A percentile compares a stretch with the other conserved stretches of the same genome.
phyloP scores from a whole-genome alignment of 768 basidiomycete genomes.

The Cyclocybe aegerita region DNA sequence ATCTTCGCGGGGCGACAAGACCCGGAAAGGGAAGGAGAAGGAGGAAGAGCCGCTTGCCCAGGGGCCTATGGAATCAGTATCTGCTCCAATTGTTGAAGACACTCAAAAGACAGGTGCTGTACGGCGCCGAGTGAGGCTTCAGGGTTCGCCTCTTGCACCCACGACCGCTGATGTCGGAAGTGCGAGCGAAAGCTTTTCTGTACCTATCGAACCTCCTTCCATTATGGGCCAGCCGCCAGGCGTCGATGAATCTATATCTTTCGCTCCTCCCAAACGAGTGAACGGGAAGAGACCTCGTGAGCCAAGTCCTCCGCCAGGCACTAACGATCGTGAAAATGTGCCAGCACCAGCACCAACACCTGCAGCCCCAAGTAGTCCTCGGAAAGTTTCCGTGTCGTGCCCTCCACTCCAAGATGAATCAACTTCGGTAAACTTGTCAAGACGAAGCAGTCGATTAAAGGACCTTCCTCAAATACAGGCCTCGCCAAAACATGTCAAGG shows the following conservation, averaged over 20 bases:
- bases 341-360: no score
- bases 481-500: slow-evolving; percentile 3
- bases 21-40: slow-evolving; percentile 20
- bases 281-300: no score
- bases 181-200: neutral
- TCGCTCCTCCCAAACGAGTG: no score
- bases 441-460: slow-evolving; percentile 9
- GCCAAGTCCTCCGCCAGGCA: no score
- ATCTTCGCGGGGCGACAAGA: slow-evolving; percentile 21
- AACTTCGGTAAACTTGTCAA: slow-evolving; percentile 5
- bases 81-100: neutral
- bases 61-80: slow-evolving; percentile 1
- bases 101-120: neutral
- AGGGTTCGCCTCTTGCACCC: neutral
- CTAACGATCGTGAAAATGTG: neutral
- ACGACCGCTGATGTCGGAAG: neutral
- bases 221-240: slow-evolving; percentile 2
- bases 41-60: neutral
- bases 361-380: no score
- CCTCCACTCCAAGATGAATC: slow-evolving; percentile 11
- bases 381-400: neutral
- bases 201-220: neutral
- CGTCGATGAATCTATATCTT: neutral
- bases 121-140: neutral
- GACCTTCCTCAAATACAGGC: slow-evolving; percentile 1